A percentile compares a stretch with the other conserved stretches of the same genome.
phyloP scores from a whole-genome alignment of 2,329 filamentous ascomycete genomes.

The Delphinella strobiligena region DNA sequence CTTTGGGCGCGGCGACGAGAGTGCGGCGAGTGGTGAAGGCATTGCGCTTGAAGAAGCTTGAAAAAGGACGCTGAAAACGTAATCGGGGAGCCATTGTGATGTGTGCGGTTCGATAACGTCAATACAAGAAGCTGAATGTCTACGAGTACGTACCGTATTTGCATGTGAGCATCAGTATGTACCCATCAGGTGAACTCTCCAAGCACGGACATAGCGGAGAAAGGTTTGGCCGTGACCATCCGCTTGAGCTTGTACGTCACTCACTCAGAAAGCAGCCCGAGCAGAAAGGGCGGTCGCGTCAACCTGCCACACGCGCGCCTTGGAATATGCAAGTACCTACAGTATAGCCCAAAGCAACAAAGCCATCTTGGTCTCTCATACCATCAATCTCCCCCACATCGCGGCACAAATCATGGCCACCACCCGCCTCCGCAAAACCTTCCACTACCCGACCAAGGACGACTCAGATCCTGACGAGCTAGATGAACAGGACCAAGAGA shows the following conservation, averaged over 20 bases:
- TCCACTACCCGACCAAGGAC: slow-evolving; percentile 55
- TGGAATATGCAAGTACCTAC: too few species aligned
- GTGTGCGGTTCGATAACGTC: too few species aligned
- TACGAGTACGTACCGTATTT: too few species aligned
- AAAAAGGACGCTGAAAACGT: slow-evolving; percentile 4
- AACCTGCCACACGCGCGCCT: too few species aligned
- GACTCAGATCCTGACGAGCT: slow-evolving; percentile 48
- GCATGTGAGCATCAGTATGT: neutral
- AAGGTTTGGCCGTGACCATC: too few species aligned
- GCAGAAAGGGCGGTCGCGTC: too few species aligned
- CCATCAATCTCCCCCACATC: neutral
- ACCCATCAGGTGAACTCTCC: neutral
- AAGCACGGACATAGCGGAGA: neutral
- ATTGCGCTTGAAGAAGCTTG: slow-evolving; percentile 6
- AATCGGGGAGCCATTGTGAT: slow-evolving; percentile 6
- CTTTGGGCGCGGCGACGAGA: slow-evolving; percentile 37
- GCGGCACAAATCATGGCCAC: slow-evolving; percentile 29
- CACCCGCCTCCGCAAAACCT: slow-evolving; percentile 61
- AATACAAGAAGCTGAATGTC: too few species aligned
- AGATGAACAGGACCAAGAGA: slow-evolving; percentile 66
- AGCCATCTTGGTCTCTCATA: too few species aligned
- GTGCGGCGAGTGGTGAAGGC: slow-evolving; percentile 21
- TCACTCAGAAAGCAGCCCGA: too few species aligned
- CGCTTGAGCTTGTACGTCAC: too few species aligned
- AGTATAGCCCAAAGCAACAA: too few species aligned